Conservation (phyloP, 2,329 filamentous ascomycete genomes). For the Boeremia exigua region DNA sequence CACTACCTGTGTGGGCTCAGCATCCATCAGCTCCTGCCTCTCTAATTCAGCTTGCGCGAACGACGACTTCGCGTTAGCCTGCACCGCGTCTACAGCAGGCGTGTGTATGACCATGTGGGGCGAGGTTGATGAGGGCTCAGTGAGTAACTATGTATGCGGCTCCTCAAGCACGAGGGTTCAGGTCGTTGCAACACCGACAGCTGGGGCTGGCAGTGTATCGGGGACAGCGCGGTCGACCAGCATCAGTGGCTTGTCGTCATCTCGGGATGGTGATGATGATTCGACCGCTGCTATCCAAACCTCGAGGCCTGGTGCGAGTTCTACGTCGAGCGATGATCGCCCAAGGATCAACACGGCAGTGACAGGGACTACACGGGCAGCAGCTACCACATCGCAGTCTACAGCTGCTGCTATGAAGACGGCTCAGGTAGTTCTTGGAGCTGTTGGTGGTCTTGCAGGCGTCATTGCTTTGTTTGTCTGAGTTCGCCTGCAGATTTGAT, state of each 20-base stretch:
- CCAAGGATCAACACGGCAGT: slow-evolving; percentile 1
- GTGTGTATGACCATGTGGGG: slow-evolving; percentile 19
- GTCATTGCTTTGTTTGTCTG: slow-evolving; percentile 4
- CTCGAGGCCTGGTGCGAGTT: background rate
- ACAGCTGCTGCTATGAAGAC: slow-evolving; percentile 9
- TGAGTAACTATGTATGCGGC: slow-evolving; percentile 24
- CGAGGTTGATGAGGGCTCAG: background rate
- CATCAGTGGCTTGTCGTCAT: background rate
- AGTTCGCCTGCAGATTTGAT: background rate
- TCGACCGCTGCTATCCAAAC: background rate
- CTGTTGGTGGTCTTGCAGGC: slow-evolving; percentile 9
- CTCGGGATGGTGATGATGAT: background rate
- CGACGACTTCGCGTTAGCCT: slow-evolving; percentile 16
- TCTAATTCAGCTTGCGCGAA: slow-evolving; percentile 17
- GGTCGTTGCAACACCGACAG: slow-evolving; percentile 12
- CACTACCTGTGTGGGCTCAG: slow-evolving; percentile 21
- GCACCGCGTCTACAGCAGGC: slow-evolving; percentile 15
- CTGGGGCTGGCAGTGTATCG: background rate
- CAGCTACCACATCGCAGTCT: background rate
- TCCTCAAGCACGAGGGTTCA: slow-evolving; percentile 9
- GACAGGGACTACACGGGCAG: background rate
- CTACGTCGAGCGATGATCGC: background rate
- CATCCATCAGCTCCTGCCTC: slow-evolving; percentile 16
- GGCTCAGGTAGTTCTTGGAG: slow-evolving; percentile 4
- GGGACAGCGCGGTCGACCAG: background rate